A percentile compares a stretch with the other conserved stretches of the same genome.
Conservation (phyloP, 352 stramenopile species). For the Thalassiosira hispida region DNA sequence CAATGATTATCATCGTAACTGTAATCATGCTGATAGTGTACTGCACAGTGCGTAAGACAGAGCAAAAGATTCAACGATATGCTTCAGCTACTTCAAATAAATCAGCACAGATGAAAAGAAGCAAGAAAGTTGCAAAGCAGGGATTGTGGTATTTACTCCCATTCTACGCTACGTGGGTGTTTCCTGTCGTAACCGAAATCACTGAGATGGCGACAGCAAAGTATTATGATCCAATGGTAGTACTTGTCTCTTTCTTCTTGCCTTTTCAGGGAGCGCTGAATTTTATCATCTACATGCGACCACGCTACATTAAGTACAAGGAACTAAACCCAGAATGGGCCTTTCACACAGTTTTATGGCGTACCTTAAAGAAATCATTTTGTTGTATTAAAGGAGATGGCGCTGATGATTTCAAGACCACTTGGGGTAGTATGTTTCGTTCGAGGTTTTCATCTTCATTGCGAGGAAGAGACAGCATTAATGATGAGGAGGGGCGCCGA, state of each 20-base stretch:
- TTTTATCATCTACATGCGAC: slow-evolving; percentile 20
- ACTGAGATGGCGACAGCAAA: background rate
- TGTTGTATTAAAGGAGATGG: no score
- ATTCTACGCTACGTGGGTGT: slow-evolving; percentile 21
- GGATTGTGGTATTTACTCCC: slow-evolving; percentile 4
- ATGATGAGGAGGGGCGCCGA: no score
- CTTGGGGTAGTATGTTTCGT: no score
- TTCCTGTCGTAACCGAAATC: slow-evolving; percentile 14
- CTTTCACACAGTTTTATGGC: no score
- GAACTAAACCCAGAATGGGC: slow-evolving; percentile 1
- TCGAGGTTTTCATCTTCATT: no score
- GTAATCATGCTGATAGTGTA: slow-evolving; percentile 20
- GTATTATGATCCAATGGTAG: slow-evolving; percentile 4
- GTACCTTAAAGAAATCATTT: no score
- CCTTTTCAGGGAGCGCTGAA: slow-evolving; percentile 24
- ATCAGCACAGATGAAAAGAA: background rate
- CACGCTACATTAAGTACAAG: slow-evolving; percentile 6
- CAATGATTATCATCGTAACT: slow-evolving; percentile 38
- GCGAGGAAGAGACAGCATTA: no score
- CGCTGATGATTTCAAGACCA: no score
- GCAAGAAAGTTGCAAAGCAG: slow-evolving; percentile 2
- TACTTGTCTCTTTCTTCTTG: slow-evolving; percentile 14
- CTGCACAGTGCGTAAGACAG: slow-evolving; percentile 12
- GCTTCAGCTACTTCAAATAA: background rate
- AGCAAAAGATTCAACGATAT: slow-evolving; percentile 2